These are phyloP conservation scores for Aspergillus caelatus DNA, from an alignment of 2,329 filamentous ascomycete genomes.

Conservation along the genomic window DNA sequence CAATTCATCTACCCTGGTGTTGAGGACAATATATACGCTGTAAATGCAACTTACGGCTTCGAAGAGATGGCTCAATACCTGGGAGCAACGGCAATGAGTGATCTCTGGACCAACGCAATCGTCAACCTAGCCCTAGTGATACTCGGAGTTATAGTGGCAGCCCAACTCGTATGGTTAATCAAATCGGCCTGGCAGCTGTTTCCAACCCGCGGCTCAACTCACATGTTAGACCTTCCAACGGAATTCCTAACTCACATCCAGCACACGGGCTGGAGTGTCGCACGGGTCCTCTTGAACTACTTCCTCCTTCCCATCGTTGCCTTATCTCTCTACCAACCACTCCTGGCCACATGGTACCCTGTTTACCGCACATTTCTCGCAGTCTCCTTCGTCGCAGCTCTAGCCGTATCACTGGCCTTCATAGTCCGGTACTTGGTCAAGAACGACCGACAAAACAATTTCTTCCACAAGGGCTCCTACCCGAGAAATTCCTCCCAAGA, in stretches of 20 bases:
- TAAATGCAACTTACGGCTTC: slow-evolving; percentile 16
- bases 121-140: slow-evolving; percentile 15
- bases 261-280: slow-evolving; percentile 11
- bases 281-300: slow-evolving; percentile 13
- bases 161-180: slow-evolving; percentile 1
- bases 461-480: not conserved
- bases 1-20: slow-evolving; percentile 18
- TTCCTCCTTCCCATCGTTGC: slow-evolving; percentile 13
- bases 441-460: not conserved
- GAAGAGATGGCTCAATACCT: slow-evolving; percentile 21
- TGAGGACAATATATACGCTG: slow-evolving; percentile 11
- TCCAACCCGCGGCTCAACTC: not conserved
- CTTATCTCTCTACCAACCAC: slow-evolving; percentile 13
- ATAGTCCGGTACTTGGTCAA: slow-evolving; percentile 1
- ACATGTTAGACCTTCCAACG: not conserved
- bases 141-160: not conserved
- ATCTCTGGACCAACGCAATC: slow-evolving; percentile 17
- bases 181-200: slow-evolving; percentile 7
- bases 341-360: slow-evolving; percentile 4
- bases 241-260: slow-evolving; percentile 7
- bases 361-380: slow-evolving; percentile 12
- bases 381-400: not conserved
- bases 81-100: slow-evolving; percentile 13
- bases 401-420: not conserved
- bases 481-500: not conserved